phyloP scores from a whole-genome alignment of 139 green algal species.

The Chlamydomonas sphaeroides region DNA sequence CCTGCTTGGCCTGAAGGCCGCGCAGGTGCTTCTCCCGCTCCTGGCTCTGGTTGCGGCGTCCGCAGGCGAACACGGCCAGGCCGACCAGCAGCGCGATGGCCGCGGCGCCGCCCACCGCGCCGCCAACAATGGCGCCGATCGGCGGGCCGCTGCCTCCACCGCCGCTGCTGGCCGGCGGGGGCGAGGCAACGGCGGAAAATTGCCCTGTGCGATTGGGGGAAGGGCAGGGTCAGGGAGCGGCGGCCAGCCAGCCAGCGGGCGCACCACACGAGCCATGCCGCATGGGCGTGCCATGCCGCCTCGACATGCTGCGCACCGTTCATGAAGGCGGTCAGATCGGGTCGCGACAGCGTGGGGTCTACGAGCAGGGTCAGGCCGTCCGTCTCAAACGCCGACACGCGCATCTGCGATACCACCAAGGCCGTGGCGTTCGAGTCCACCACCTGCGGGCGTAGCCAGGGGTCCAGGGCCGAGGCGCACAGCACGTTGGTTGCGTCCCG shows the following conservation, averaged over 20 bases:
- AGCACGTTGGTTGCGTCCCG: too few relatives aligned
- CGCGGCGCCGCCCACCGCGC: slow-evolving; percentile 2
- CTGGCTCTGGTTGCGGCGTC: background rate
- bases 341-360: background rate
- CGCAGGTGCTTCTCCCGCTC: slow-evolving; percentile 5
- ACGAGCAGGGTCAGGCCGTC: background rate
- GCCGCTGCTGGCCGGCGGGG: background rate
- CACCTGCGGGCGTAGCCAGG: too few relatives aligned
- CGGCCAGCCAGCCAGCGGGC: too few relatives aligned
- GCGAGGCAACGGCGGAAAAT: too few relatives aligned
- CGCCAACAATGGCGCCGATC: slow-evolving; percentile 4
- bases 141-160: background rate
- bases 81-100: background rate
- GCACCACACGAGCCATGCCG: background rate
- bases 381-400: background rate
- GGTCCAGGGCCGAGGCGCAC: too few relatives aligned
- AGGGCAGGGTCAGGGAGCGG: background rate
- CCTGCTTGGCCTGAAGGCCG: background rate
- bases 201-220: too few relatives aligned
- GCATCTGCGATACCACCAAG: background rate
- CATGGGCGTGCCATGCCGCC: background rate
- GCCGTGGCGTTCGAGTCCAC: background rate
- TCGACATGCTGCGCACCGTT: background rate
- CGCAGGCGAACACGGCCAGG: background rate
- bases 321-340: slow-evolving; percentile 7